phyloP scores from a whole-genome alignment of 1,284 basidiomycete species.

The Fomitopsis schrenkii region DNA sequence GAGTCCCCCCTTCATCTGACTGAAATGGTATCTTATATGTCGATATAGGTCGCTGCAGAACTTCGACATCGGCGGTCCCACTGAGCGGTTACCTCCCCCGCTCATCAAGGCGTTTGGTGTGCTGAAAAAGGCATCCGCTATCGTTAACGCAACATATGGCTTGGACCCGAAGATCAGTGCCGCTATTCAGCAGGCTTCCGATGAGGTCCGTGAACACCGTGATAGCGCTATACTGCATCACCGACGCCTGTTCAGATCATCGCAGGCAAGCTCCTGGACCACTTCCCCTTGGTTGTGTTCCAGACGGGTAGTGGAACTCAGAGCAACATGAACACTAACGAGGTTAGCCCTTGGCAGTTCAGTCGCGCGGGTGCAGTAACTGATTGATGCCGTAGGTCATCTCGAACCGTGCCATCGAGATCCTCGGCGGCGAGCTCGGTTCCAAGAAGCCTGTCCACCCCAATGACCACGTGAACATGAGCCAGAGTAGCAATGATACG shows the following conservation, averaged over 20 bases:
- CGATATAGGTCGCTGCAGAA: constrained; percentile 82
- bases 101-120: constrained; percentile 98
- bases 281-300: constrained; percentile 99
- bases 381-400: constrained; percentile 66
- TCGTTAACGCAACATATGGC: constrained; percentile 90
- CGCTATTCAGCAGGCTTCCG: constrained; percentile 91
- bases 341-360: constrained; percentile 43
- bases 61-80: constrained; percentile 96
- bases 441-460: constrained; percentile 98
- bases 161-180: constrained; percentile 86
- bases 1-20: background rate
- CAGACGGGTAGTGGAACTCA: constrained; percentile 99
- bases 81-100: constrained; percentile 90
- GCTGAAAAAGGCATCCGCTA: constrained; percentile 95
- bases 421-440: constrained; percentile 93
- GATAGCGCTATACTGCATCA: too few relatives aligned
- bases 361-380: too few relatives aligned
- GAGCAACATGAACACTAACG: constrained; percentile 99
- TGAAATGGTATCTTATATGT: background rate
- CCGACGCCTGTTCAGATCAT: constrained; percentile 64
- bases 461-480: constrained; percentile 99
- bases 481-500: constrained; percentile 99
- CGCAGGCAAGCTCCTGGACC: constrained; percentile 88
- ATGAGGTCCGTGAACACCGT: constrained; percentile 62
- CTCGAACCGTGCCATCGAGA: constrained; percentile 96